Conservation (phyloP, 371 early-diverging fungal species). For the Zopfochytrium polystomum region DNA sequence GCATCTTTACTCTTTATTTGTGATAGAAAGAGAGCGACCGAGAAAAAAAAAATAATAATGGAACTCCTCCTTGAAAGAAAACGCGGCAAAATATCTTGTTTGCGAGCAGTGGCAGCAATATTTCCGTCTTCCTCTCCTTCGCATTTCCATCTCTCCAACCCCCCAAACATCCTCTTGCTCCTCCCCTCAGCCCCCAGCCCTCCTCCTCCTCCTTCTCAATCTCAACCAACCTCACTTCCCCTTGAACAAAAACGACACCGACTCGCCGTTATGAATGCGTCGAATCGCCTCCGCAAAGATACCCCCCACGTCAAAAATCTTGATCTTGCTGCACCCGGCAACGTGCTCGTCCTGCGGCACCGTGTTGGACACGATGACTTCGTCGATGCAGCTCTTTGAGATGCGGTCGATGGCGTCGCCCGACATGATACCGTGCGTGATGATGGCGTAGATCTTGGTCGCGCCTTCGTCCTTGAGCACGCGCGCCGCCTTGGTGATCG, state of each 20-base stretch:
- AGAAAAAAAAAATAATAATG: too few relatives aligned
- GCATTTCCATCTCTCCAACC: too few relatives aligned
- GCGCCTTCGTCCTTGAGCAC: conserved; percentile 82
- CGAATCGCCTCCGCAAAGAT: conserved; percentile 92
- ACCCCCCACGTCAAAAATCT: conserved; percentile 77
- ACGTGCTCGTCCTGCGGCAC: conserved; percentile 83
- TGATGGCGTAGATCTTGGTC: conserved; percentile 79
- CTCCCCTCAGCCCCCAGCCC: too few relatives aligned
- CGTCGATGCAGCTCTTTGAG: conserved; percentile 67
- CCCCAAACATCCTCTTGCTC: too few relatives aligned
- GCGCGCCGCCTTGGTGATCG: conserved; percentile 83
- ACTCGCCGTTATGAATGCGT: conserved; percentile 93
- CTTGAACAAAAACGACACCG: conserved; percentile 77
- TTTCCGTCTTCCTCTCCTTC: too few relatives aligned
- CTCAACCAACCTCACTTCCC: too few relatives aligned
- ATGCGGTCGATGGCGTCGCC: conserved; percentile 84
- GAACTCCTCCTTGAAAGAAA: too few relatives aligned
- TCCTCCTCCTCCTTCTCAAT: too few relatives aligned
- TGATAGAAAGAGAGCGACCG: too few relatives aligned
- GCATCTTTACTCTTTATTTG: too few relatives aligned
- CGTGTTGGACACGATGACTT: conserved; percentile 85
- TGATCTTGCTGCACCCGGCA: conserved; percentile 71
- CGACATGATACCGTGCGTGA: conserved; percentile 82
- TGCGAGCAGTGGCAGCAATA: too few relatives aligned
- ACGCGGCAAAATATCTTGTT: too few relatives aligned